A percentile compares a stretch with the other conserved stretches of the same genome.
Conservation (phyloP, 768 basidiomycete genomes). For the Boletus fagicola region DNA sequence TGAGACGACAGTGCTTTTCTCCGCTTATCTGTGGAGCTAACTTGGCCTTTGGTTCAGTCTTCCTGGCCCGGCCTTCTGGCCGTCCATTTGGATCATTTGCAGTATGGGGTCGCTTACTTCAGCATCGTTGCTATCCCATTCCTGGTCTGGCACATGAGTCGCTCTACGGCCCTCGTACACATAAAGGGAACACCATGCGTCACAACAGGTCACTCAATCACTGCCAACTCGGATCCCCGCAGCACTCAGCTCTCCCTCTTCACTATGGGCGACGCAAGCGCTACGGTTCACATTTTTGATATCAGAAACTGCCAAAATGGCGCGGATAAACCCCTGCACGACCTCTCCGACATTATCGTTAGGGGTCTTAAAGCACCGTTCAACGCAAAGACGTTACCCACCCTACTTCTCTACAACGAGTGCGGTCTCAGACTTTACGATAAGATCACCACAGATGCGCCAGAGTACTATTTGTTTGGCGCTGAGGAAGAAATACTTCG, state of each 20-base stretch:
- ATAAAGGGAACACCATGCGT: neutral
- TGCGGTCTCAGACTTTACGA: conserved; percentile 84
- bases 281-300: conserved; percentile 22
- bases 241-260: neutral
- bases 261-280: conserved; percentile 22
- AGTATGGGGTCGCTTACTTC: conserved; percentile 15
- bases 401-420: conserved; percentile 84
- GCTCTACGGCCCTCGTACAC: neutral
- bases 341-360: conserved; percentile 47
- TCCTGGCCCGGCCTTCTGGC: neutral
- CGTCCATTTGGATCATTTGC: neutral
- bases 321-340: conserved; percentile 14
- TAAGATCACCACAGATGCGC: conserved; percentile 70
- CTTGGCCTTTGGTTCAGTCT: neutral
- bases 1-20: neutral
- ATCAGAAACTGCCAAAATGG: conserved; percentile 17
- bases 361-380: conserved; percentile 53
- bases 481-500: conserved; percentile 87
- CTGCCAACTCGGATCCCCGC: neutral
- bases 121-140: neutral
- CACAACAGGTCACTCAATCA: neutral
- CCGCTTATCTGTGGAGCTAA: neutral
- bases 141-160: neutral
- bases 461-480: conserved; percentile 87
- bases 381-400: conserved; percentile 68